Percentiles rank a stretch among this genome's conserved stretches.
Evolutionary conservation across 2,329 filamentous ascomycete genomes (phyloP).

Genomic region (Cordyceps pruinosa): DNA sequence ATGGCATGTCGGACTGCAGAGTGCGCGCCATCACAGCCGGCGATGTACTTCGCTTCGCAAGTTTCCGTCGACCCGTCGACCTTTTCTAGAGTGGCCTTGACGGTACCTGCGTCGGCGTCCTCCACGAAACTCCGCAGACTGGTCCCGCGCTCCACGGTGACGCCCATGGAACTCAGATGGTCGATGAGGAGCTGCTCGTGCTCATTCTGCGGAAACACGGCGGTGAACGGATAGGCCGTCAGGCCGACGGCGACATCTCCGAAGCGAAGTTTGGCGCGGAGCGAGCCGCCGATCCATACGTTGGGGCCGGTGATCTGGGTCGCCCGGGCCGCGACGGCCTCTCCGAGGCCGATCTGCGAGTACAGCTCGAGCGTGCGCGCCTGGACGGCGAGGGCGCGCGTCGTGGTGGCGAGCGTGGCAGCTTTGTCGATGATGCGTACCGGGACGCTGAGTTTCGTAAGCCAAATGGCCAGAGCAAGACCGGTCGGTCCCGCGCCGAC

Average conservation of each 20-base stretch:
- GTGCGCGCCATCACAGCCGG: conserved; percentile 11
- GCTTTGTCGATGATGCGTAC: conserved; percentile 12
- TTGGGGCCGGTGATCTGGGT: background rate
- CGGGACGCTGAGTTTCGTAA: conserved; percentile 5
- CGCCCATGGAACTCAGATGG: background rate
- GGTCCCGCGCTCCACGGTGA: background rate
- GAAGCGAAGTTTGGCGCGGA: background rate
- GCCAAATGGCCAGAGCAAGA: conserved; percentile 10
- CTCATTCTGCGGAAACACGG: conserved; percentile 3
- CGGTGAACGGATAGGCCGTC: background rate
- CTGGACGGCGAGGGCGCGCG: conserved; percentile 8
- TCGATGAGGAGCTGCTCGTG: conserved; percentile 2
- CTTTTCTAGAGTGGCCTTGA: background rate
- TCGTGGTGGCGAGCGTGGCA: background rate
- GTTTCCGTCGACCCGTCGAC: background rate
- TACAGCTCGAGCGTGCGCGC: conserved; percentile 8
- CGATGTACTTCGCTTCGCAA: background rate
- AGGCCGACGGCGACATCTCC: background rate
- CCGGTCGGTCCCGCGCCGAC: conserved; percentile 12
- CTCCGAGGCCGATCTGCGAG: conserved; percentile 5
- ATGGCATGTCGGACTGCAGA: background rate
- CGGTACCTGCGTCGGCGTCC: background rate
- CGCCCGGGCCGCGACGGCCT: background rate
- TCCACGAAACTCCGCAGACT: background rate
- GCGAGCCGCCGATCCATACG: conserved; percentile 4